Conservation (phyloP, 441 rosid genomes). For the Raphanus hybrid region DNA sequence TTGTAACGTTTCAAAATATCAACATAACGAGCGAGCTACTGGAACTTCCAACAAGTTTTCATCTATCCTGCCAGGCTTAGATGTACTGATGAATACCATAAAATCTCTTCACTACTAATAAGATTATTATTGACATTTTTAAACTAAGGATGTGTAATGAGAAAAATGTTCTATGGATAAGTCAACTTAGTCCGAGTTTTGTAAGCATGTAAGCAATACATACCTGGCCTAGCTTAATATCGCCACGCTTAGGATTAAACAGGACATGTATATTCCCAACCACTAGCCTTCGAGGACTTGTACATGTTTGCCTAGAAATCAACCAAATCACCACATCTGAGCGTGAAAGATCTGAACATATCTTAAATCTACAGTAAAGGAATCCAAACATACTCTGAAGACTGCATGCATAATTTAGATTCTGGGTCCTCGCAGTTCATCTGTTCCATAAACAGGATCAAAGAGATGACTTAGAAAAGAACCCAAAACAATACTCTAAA, state of each 20-base stretch:
- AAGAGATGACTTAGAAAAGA: slow-evolving; percentile 4
- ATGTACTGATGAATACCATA: slow-evolving; percentile 20
- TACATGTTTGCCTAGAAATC: slow-evolving; percentile 46
- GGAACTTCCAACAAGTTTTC: slow-evolving; percentile 2
- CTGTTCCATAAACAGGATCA: slow-evolving; percentile 47
- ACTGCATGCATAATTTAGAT: slow-evolving; percentile 39
- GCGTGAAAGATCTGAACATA: slow-evolving; percentile 15
- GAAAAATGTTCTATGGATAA: slow-evolving; percentile 10
- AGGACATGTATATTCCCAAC: slow-evolving; percentile 90
- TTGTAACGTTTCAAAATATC: slow-evolving; percentile 18
- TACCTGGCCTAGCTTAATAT: slow-evolving; percentile 96
- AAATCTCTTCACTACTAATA: not conserved
- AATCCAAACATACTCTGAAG: slow-evolving; percentile 52
- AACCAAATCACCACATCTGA: slow-evolving; percentile 22
- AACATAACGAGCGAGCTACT: slow-evolving; percentile 14
- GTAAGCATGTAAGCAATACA: slow-evolving; percentile 17
- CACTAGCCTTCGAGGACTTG: slow-evolving; percentile 55
- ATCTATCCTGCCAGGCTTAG: slow-evolving; percentile 3
- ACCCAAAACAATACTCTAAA: not conserved
- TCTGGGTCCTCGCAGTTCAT: slow-evolving; percentile 50
- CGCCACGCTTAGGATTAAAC: slow-evolving; percentile 92
- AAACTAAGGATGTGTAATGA: slow-evolving; percentile 6
- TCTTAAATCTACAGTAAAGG: slow-evolving; percentile 4
- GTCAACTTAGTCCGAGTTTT: not conserved
- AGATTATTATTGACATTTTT: not conserved